A percentile compares a stretch with the other conserved stretches of the same genome.
Evolutionary conservation across 2,329 filamentous ascomycete species (phyloP).

Genomic region (Monilinia laxa): DNA sequence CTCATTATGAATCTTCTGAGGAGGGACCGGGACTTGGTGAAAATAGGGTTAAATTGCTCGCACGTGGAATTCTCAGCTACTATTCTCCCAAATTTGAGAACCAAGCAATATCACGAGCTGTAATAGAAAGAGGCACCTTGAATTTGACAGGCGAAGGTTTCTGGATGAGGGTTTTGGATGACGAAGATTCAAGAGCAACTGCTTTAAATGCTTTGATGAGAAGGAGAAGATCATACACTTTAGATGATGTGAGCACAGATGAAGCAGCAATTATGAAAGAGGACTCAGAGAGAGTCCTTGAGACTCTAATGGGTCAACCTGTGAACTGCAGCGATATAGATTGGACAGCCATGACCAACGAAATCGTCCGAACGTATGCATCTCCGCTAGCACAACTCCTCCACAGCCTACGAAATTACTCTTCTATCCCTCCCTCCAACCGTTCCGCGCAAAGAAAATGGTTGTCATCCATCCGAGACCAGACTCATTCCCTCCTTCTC

Average conservation of each 20-base stretch:
- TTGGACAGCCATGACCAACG: slow-evolving; percentile 45
- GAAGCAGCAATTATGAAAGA: slow-evolving; percentile 43
- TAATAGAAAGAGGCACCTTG: slow-evolving; percentile 41
- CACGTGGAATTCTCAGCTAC: slow-evolving; percentile 48
- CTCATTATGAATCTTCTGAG: slow-evolving; percentile 46
- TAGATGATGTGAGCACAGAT: slow-evolving; percentile 38
- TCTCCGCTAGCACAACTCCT: slow-evolving; percentile 41
- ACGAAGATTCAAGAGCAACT: slow-evolving; percentile 32
- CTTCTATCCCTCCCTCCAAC: slow-evolving; percentile 33
- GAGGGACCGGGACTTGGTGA: slow-evolving; percentile 46
- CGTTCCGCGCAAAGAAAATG: slow-evolving; percentile 37
- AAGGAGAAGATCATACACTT: slow-evolving; percentile 43
- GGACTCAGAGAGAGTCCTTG: slow-evolving; percentile 40
- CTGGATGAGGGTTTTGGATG: slow-evolving; percentile 40
- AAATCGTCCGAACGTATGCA: slow-evolving; percentile 46
- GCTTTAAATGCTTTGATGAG: slow-evolving; percentile 42
- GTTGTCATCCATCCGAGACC: slow-evolving; percentile 41
- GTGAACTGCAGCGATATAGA: slow-evolving; percentile 45
- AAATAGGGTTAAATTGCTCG: slow-evolving; percentile 43
- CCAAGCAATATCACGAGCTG: slow-evolving; percentile 39
- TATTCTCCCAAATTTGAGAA: slow-evolving; percentile 44
- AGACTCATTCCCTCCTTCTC: slow-evolving; percentile 47
- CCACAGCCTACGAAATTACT: slow-evolving; percentile 32
- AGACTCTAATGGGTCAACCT: slow-evolving; percentile 31
- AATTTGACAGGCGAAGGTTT: slow-evolving; percentile 46